Evolutionary conservation across 2,329 filamentous ascomycete species (phyloP), one percentile per base, ranked within the genome.

Genomic region (Aspergillus phoenicis): DNA sequence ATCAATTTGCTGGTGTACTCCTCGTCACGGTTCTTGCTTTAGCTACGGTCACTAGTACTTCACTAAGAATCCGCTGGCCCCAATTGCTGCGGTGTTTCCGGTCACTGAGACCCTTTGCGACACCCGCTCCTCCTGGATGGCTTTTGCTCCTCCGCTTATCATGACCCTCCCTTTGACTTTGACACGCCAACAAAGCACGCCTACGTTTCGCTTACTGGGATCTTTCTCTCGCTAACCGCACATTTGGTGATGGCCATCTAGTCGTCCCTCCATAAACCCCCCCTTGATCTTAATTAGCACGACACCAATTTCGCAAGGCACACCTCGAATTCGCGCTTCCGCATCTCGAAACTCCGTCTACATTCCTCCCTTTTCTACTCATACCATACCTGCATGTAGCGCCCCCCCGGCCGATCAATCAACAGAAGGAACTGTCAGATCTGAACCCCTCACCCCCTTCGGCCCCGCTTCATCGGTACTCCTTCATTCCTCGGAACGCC

Each of bases 311-410:
- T 28, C 28, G 39, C 53, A 20, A 33, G 17, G 26, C 26, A 45
- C 26, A 45, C 39, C 24, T 24, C 45, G 26, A 26, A 48, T 30
- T 61, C 58, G 54, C 61, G 26, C 52, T 58, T 36, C 55, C 55
- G 30, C 41, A 33, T 51, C 56, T 64, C 62, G 51, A 38, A 52
- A 62, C 63, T 52, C 33, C 61, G 59, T 62, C 57, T 65, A 60
- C 66, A 70, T 73, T 72, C 66, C 62, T 68, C 60, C 60, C 62
- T 61, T 61, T 39, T 61, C 59, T 30, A 60, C 24, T 55, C 22
- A 47, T 36, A 53, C 60, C 58, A 64, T 41, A 39, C 60, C 67
- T 68, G 66, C 66, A 73, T 74, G 70, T 71, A 65, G 68, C 66
- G 62, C 56, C 33, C 58, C 58, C 11, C 20, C 58, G 51, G 69